These are phyloP conservation scores for Phytophthora pisi DNA, from an alignment of 352 stramenopile species.

Conservation along the genomic window DNA sequence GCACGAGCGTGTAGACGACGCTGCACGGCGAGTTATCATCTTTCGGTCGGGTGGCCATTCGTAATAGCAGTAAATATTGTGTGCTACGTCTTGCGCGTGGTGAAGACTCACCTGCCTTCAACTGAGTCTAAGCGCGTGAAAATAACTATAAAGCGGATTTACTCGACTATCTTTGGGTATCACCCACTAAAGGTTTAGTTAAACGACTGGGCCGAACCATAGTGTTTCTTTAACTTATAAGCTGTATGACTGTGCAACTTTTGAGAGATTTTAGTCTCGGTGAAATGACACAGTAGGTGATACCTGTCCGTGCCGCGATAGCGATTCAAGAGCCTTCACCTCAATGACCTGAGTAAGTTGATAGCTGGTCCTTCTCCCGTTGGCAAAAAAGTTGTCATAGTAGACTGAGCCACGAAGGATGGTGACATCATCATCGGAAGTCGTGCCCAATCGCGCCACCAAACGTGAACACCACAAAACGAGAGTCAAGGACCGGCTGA, in stretches of 20 bases:
- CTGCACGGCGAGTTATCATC: neutral
- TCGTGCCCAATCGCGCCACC: conserved; percentile 4
- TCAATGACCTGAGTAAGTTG: conserved; percentile 1
- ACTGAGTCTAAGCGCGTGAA: neutral
- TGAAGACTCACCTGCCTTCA: neutral
- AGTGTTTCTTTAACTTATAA: too few species aligned
- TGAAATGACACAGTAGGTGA: neutral
- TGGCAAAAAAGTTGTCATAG: conserved; percentile 36
- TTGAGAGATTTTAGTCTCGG: too few species aligned
- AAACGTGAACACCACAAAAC: conserved; percentile 19
- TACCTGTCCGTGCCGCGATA: neutral
- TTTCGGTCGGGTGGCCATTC: neutral
- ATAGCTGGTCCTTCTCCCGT: conserved; percentile 4
- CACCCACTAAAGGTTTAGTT: neutral
- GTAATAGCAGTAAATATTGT: neutral
- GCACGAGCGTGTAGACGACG: conserved; percentile 34
- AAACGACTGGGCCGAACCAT: too few species aligned
- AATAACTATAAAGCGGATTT: neutral
- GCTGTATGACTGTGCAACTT: too few species aligned
- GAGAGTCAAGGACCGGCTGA: conserved; percentile 8
- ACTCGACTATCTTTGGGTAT: neutral
- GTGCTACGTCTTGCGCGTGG: neutral
- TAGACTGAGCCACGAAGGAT: conserved; percentile 34
- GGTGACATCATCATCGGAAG: conserved; percentile 21
- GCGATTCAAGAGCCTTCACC: neutral